A percentile compares a stretch with the other conserved stretches of the same genome.
Evolutionary conservation across 2,329 filamentous ascomycete genomes (phyloP).

Genomic region (Setomelanomma holmii): DNA sequence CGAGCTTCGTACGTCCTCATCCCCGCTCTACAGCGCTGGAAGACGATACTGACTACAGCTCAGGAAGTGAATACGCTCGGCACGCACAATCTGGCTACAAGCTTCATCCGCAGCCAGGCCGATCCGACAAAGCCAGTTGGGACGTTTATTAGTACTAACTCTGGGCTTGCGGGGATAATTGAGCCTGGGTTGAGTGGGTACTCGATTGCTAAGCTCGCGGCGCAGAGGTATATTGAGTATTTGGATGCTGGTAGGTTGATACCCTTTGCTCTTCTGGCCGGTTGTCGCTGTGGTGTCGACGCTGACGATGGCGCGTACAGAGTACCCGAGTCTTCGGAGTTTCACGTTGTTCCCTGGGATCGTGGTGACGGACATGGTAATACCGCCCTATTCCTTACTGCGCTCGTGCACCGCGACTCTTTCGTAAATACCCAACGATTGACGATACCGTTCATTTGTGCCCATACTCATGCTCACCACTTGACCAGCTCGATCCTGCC

Average conservation of each 20-base stretch:
- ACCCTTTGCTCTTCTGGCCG: too few species aligned
- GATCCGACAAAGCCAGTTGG: background rate
- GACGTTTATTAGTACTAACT: background rate
- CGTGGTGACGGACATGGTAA: background rate
- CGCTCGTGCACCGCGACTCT: too few species aligned
- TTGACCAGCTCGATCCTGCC: background rate
- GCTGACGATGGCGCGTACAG: background rate
- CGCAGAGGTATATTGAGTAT: background rate
- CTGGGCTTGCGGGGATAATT: background rate
- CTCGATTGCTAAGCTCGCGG: conserved; percentile 22
- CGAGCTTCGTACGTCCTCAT: background rate
- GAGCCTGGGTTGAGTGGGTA: conserved; percentile 20
- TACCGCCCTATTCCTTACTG: too few species aligned
- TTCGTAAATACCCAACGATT: too few species aligned
- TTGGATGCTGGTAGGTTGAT: background rate
- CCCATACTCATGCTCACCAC: too few species aligned
- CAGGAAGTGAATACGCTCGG: conserved; percentile 1
- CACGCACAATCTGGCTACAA: conserved; percentile 7
- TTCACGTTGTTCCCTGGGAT: background rate
- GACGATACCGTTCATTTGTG: too few species aligned
- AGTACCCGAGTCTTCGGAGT: background rate
- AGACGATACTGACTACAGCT: background rate
- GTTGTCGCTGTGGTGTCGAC: background rate
- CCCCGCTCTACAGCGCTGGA: background rate
- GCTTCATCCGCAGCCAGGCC: background rate